Evolutionary conservation across 257 asterid species (phyloP), one percentile per base, ranked within the genome.

Genomic region (Solanum commersonii): DNA sequence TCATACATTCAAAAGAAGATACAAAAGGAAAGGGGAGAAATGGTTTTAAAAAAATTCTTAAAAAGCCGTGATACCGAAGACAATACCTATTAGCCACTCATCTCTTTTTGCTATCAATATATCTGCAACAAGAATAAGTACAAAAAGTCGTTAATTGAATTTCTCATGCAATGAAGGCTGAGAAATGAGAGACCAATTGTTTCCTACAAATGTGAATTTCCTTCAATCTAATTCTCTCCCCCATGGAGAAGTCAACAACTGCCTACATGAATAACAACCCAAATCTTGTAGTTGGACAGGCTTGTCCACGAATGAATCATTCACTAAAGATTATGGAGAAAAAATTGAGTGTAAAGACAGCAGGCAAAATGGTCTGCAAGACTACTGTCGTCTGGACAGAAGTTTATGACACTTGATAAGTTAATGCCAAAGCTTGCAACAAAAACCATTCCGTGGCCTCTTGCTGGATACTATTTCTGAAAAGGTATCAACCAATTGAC

Each of bases 401-500:
- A 63, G 60, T 40, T 42, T 70, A 15, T 70, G 29, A 60, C 73
- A 31, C 88, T 56, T 56, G 65, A 60, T 27, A 91, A 85, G 59
- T 65, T 87, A 92, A 88, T 92, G 94, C 94, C 94, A 92, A 70
- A 92, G 93, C 89, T 89, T 92, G 84, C 90, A 83, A 88, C 94
- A 92, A 88, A 92, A 92, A 79, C 92, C 93, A 84, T 90, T 92
- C 23, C 90, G 90, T 18, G 91, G 91, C 91, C 89, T 92, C 93
- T 92, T 92, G 90, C 77, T 83, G 29, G 94, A 91, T 35, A 89
- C 73, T 18, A 91, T 90, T 78, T 92, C 94, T 60, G 93, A 87
- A 89, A 92, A 92, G 63, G 94, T 88, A 74, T 92, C 94, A 16
- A 91, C 90, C 92, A 86, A 34, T 73, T 86, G 88, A 31, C 88